A percentile compares a stretch with the other conserved stretches of the same genome.
Conservation (phyloP, 345 rosid genomes). For the Turnera subulata region DNA sequence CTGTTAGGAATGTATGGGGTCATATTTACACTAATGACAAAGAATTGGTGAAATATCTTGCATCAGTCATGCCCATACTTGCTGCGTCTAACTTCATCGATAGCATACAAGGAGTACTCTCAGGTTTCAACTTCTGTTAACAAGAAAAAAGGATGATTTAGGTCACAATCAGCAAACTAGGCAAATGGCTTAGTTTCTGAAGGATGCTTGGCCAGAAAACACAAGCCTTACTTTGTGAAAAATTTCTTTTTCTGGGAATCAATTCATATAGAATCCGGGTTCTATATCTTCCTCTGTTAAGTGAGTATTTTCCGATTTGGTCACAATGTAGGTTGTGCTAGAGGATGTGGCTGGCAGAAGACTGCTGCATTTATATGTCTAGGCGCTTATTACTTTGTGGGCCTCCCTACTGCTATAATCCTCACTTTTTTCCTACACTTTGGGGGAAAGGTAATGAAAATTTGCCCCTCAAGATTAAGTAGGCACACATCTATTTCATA, state of each 20-base stretch:
- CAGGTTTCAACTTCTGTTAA: no score
- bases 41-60: constrained; percentile 17
- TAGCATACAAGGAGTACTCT: constrained; percentile 27
- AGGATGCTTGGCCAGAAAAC: no score
- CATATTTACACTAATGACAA: constrained; percentile 18
- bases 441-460: constrained; percentile 27
- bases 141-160: no score
- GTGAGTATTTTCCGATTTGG: no score
- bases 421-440: constrained; percentile 27
- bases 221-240: no score
- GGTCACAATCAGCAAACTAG: background rate
- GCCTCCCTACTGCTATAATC: constrained; percentile 28
- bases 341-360: constrained; percentile 44
- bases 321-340: constrained; percentile 23
- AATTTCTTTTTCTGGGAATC: no score
- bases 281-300: no score
- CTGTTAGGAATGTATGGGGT: constrained; percentile 15
- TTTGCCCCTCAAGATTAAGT: no score
- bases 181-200: no score
- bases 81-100: constrained; percentile 34
- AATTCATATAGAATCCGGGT: no score
- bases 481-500: no score
- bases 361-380: constrained; percentile 23
- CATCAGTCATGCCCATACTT: constrained; percentile 22
- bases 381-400: constrained; percentile 29